Conservation (phyloP, 352 stramenopile genomes). For the Phytophthora vignae region DNA sequence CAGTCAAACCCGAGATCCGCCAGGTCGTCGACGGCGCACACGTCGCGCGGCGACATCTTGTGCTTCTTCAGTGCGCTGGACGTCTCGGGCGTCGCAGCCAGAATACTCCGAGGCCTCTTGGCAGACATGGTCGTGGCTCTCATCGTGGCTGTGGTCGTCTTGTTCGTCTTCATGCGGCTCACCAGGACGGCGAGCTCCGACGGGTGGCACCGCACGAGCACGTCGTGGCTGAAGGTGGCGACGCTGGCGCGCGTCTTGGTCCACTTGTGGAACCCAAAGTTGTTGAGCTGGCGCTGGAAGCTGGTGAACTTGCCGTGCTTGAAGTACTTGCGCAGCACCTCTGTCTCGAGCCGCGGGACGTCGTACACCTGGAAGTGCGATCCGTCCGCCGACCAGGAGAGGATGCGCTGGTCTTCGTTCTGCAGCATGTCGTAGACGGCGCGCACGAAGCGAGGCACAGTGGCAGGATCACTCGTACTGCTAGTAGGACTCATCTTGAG, state of each 20-base stretch:
- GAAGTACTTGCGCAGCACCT: slow-evolving; percentile 93
- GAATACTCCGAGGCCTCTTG: slow-evolving; percentile 16
- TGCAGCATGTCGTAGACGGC: slow-evolving; percentile 67
- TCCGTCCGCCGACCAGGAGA: slow-evolving; percentile 58
- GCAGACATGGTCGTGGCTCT: background rate
- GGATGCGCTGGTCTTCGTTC: slow-evolving; percentile 53
- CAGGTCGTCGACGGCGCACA: slow-evolving; percentile 10
- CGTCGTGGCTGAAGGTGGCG: slow-evolving; percentile 81
- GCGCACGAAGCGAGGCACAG: slow-evolving; percentile 54
- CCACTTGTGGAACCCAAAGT: slow-evolving; percentile 93
- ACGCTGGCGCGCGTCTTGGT: slow-evolving; percentile 84
- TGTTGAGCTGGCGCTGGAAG: slow-evolving; percentile 94
- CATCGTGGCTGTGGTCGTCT: background rate
- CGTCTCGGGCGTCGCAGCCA: background rate
- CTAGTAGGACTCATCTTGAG: slow-evolving; percentile 4
- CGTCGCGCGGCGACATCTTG: slow-evolving; percentile 31
- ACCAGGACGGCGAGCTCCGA: slow-evolving; percentile 18
- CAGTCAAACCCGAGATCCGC: background rate
- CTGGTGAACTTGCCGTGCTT: slow-evolving; percentile 94
- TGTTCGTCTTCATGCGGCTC: slow-evolving; percentile 20
- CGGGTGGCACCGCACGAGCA: slow-evolving; percentile 56
- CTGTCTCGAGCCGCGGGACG: slow-evolving; percentile 58
- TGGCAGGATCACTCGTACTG: background rate
- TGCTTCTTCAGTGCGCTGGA: slow-evolving; percentile 10
- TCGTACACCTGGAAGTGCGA: slow-evolving; percentile 87